Evolutionary conservation across 2,329 filamentous ascomycete species (phyloP), one percentile per base, ranked within the genome.

Genomic region (Paraconiothyrium brasiliense): DNA sequence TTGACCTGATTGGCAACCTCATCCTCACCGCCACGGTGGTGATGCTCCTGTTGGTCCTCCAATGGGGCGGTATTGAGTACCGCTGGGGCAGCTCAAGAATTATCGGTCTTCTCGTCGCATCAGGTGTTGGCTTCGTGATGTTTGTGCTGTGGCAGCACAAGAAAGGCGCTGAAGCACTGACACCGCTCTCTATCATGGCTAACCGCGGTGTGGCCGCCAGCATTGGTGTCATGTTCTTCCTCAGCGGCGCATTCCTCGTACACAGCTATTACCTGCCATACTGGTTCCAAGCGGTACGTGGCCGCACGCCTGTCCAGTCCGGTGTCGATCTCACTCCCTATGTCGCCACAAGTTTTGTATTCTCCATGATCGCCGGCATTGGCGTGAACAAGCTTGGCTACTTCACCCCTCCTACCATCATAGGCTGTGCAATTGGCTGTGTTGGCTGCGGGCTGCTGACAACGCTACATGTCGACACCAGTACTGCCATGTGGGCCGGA

Each of bases 91-190:
- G 62, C 35, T 66, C 74, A n/a, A 69, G 69, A 5, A 81, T 86
- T n/a, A 81, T 86, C 50, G 83, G 81, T 2, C 68, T 76, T 0
- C 71, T 86, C 6, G 75, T 84, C 44, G 80, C 80, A n/a, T 83
- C 81, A 49, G 77, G 63, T 11, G 20, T 82, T 2, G 67, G 83
- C 46, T 43, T 70, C 9, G 32, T 76, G 22, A 61, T 71, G 2
- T 81, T 84, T 54, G 58, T 78, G 0, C 64, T 65, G 9, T 65
- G 73, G 22, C 13, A 49, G 24, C 14, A 49, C 30, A 49, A 24
- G 5, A 49, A 16, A 32, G 46, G 24, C 24, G 16, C 14, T 49
- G 46, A n/a, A n/a, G 30, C 46, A 8, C 14, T 49, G 75, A 37
- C 68, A 80, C 32, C 75, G 80, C 14, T 72, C 72, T 3, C 71